Base-by-base conservation (phyloP, 2,329 filamentous ascomycete species). In the Botryotinia narcissicola region DNA sequence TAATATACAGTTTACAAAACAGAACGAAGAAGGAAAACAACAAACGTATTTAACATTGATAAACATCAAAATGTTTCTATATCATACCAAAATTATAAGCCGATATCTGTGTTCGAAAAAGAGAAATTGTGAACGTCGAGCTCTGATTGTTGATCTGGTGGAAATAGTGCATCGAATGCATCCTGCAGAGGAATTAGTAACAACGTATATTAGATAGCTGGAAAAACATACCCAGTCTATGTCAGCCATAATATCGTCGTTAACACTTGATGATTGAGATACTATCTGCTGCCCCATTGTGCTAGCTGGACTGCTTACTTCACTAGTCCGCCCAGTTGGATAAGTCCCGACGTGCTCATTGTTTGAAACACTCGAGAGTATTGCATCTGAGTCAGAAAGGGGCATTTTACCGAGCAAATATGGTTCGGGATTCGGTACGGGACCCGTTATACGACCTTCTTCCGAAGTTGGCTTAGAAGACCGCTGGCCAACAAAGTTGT, bases 201-300 rank as follows among this genome's bases (percentile, higher is more conserved):
- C 35, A n/a, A 32, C 1, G 57, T 18, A 68, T 16, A n/a, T 18
- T 29, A 29, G 29, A 68, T 70, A 29, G 46, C 60, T 32, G 69
- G 74, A 57, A 35, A 84, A 88, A 83, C 82, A 91, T 90, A 66
- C 70, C 90, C 90, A 92, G 77, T 92, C 89, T 75, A 92, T 88
- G 73, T 88, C 87, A 59, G 89, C 82, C 81, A 86, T 84, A 54
- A 83, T 77, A 75, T 82, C 81, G 75, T 78, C 81, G 35, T 51
- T 37, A 4, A 57, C 25, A 40, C 29, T 63, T 48, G 35, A 9
- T 57, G 59, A 37, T 40, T 40, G 59, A 44, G 67, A 37, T 16
- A 48, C 40, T 32, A 32, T n/a, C 60, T 57, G 71, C 57, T 40
- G 59, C 37, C 29, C 54, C 42, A 62, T 70, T 35, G 54, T 37